Evolutionary conservation across 768 basidiomycete genomes (phyloP).

Genomic region (Boletus vinaceobasis): DNA sequence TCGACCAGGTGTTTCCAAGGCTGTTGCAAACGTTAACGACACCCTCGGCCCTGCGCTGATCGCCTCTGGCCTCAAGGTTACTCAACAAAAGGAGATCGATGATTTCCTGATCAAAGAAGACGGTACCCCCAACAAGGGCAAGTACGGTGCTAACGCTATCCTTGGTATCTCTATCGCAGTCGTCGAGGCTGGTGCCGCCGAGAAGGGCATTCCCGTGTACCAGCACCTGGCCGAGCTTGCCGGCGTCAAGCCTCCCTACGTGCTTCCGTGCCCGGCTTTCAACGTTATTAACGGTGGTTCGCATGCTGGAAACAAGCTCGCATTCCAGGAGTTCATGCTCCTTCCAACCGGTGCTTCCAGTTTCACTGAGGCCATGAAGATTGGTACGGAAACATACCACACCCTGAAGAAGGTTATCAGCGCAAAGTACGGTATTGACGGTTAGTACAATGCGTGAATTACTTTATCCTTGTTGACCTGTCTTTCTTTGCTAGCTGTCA

Average conservation of each 20-base stretch:
- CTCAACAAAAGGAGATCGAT: constrained; percentile 92
- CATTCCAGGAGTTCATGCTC: constrained; percentile 99
- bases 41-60: constrained; percentile 87
- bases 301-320: constrained; percentile 98
- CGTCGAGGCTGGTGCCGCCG: constrained; percentile 87
- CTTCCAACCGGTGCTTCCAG: constrained; percentile 87
- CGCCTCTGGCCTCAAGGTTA: constrained; percentile 78
- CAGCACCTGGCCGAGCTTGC: constrained; percentile 95
- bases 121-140: constrained; percentile 97
- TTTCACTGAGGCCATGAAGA: constrained; percentile 98
- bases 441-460: constrained; percentile 40
- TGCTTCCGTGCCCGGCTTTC: constrained; percentile 90
- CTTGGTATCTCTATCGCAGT: constrained; percentile 97
- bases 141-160: constrained; percentile 98
- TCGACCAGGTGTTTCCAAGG: constrained; percentile 80
- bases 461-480: background rate
- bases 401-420: constrained; percentile 98
- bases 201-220: constrained; percentile 95
- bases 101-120: constrained; percentile 98
- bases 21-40: constrained; percentile 91
- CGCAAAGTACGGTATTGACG: constrained; percentile 98
- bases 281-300: constrained; percentile 99
- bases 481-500: constrained; percentile 64
- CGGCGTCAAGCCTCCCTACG: constrained; percentile 90
- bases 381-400: constrained; percentile 97